phyloP scores from a whole-genome alignment of 1,139 yeast genomes.

The Geotrichum siamense region DNA sequence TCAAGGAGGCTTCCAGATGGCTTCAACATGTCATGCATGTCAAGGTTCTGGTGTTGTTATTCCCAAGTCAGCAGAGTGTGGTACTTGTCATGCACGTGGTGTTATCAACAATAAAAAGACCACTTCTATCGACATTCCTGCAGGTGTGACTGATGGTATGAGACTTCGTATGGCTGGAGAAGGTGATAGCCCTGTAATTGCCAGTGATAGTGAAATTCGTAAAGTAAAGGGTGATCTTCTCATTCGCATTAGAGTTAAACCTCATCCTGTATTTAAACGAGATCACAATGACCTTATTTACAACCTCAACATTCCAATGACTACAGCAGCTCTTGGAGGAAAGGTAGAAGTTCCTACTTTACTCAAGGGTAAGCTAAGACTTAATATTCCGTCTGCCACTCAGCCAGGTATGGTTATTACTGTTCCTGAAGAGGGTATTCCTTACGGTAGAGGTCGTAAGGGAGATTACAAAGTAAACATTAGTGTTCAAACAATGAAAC shows the following conservation, averaged over 20 bases:
- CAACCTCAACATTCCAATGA: conserved; percentile 69
- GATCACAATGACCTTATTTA: conserved; percentile 57
- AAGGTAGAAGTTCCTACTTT: conserved; percentile 80
- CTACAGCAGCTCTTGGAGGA: conserved; percentile 97
- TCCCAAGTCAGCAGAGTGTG: conserved; percentile 63
- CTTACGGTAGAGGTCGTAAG: conserved; percentile 44
- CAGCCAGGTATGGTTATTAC: conserved; percentile 69
- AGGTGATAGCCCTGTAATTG: conserved; percentile 75
- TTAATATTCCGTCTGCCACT: conserved; percentile 82
- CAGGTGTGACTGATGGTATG: conserved; percentile 83
- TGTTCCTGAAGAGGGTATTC: conserved; percentile 85
- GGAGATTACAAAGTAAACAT: conserved; percentile 78
- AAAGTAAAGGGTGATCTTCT: conserved; percentile 79
- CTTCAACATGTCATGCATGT: conserved; percentile 84
- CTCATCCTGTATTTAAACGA: conserved; percentile 65
- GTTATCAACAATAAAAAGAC: conserved; percentile 60
- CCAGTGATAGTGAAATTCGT: conserved; percentile 42
- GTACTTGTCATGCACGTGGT: conserved; percentile 83
- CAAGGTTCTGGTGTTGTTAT: conserved; percentile 82
- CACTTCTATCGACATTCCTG: conserved; percentile 76
- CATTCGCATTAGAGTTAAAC: conserved; percentile 67
- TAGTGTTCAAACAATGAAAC: conserved; percentile 62
- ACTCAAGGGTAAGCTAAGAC: conserved; percentile 61
- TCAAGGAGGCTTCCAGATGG: conserved; percentile 95
- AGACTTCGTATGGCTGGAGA: conserved; percentile 77